A percentile compares a stretch with the other conserved stretches of the same genome.
phyloP scores from a whole-genome alignment of 169 alveolate species.

The Plasmodium blacklocki region DNA sequence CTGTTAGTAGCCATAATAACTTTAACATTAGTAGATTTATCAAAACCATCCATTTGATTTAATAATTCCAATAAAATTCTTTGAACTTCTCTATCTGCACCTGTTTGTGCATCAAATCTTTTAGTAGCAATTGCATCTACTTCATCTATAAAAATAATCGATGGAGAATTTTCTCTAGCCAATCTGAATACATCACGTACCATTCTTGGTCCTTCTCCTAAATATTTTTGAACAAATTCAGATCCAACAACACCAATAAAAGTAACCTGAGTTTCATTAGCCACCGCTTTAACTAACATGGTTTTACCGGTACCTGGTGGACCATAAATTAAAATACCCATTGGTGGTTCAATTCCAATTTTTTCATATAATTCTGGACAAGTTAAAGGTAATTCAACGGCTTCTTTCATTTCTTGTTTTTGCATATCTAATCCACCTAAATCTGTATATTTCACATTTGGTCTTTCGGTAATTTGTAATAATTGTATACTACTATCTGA shows the following conservation, averaged over 20 bases:
- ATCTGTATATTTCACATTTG: conserved; percentile 99
- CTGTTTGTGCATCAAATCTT: conserved; percentile 96
- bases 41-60: conserved; percentile 99
- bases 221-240: conserved; percentile 99
- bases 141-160: conserved; percentile 98
- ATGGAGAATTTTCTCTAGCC: conserved; percentile 98
- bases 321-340: conserved; percentile 98
- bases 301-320: conserved; percentile 99
- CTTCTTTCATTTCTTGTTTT: conserved; percentile 99
- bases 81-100: conserved; percentile 99
- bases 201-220: conserved; percentile 99
- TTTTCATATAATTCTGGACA: conserved; percentile 98
- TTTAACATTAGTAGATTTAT: conserved; percentile 96
- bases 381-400: conserved; percentile 99
- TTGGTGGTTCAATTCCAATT: conserved; percentile 99
- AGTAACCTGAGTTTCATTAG: conserved; percentile 97
- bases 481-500: conserved; percentile 98
- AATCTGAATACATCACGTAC: conserved; percentile 98
- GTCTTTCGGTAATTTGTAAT: conserved; percentile 97
- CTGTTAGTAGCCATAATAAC: conserved; percentile 99
- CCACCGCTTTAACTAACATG: conserved; percentile 99
- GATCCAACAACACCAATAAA: conserved; percentile 99
- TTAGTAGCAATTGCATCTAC: conserved; percentile 99
- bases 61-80: conserved; percentile 97
- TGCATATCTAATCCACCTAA: conserved; percentile 99